Evolutionary conservation across 2,329 filamentous ascomycete genomes (phyloP), one percentile per base, ranked within the genome.

Genomic region (Pochonia chlamydosporia): DNA sequence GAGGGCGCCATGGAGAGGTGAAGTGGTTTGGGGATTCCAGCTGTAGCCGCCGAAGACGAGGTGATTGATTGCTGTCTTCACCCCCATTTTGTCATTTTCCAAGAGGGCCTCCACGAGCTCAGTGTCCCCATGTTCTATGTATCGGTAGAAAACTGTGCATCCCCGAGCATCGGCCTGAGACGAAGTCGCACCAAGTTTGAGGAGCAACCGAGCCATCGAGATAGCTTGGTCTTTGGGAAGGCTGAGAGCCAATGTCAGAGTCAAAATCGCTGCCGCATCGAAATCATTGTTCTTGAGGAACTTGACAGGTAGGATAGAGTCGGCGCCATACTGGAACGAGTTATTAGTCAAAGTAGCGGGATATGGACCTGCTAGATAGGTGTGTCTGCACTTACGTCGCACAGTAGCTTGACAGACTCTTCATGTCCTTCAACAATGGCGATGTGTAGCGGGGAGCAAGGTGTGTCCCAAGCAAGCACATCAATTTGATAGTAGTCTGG

Each of bases 401-500:
- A 85, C 6, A 95, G 76, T 21, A 81, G 64, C 48, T 83, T 79
- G 13, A 92, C 86, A 10, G 82, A 78, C 4, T 85, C 76, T 23
- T 78, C 70, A 54, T 92, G 83, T 0, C 87, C 88, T 50, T 81
- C 79, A 2, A 87, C 63, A 50, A 95, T 89, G 7, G 89, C 89
- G 24, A 90, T 74, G 62, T 95, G 89, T 5, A 95, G 72, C 2
- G 89, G 81, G 11, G 85, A 86, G 48, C 82, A 79, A 4, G 83
- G 81, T 5, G 75, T 78, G 56, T 95, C 89, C 89, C 89, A 95
- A 1, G 87, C 81, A n/a, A 87, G 61, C 1, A 85, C 78, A 54
- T 95, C 84, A 50, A 91, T 75, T 54, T 93, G 82, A 62, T 87
- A 92, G 44, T 91, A 78, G 63, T 95, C 88, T 1, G 88, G 87